Evolutionary conservation across 2,329 filamentous ascomycete genomes (phyloP), one percentile per base, ranked within the genome.

Genomic region (Fusarium floridanum): DNA sequence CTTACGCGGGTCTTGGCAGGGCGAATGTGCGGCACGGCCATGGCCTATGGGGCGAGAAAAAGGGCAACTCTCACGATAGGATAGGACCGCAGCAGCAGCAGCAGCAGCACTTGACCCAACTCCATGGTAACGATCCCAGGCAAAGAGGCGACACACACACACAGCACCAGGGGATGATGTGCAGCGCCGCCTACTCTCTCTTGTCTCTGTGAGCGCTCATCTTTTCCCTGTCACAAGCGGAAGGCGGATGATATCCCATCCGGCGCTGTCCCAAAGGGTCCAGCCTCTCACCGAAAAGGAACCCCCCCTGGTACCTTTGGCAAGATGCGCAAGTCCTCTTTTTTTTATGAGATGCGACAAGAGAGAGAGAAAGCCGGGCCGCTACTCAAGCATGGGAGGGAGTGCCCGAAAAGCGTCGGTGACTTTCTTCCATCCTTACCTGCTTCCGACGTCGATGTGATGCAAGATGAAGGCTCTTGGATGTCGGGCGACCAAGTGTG

Each of bases 341-440:
- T 75, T 78, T 69, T 75, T 78, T 77, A 57, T 77, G 76, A 77
- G 61, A 78, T 77, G 37, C 72, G 76, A 75, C 62, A 43, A 65
- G 60, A 64, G 27, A 27, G 29, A 73, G 65, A 22, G 50, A 50
- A 66, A 48, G 62, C 16, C 36, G 32, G 65, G 53, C 67, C 61
- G 50, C 37, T 29, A n/a, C 39, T 59, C 37, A 39, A 27, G 43
- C 48, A 53, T 53, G 36, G 66, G 37, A 74, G 67, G 65, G 73
- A 77, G 76, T 74, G 76, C 41, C 76, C 72, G 76, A 78, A 74
- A 77, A 64, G 37, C 39, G 37, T 77, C 74, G 76, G 20, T 65
- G 34, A 36, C 12, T 36, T 36, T 45, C 20, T 4, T 45, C 41
- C 41, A 45, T 62, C 55, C 43, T 56, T 62, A 45, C 59, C 37